Evolutionary conservation across 2,329 filamentous ascomycete species (phyloP), one percentile per base, ranked within the genome.

Genomic region (Tolypocladium paradoxum): DNA sequence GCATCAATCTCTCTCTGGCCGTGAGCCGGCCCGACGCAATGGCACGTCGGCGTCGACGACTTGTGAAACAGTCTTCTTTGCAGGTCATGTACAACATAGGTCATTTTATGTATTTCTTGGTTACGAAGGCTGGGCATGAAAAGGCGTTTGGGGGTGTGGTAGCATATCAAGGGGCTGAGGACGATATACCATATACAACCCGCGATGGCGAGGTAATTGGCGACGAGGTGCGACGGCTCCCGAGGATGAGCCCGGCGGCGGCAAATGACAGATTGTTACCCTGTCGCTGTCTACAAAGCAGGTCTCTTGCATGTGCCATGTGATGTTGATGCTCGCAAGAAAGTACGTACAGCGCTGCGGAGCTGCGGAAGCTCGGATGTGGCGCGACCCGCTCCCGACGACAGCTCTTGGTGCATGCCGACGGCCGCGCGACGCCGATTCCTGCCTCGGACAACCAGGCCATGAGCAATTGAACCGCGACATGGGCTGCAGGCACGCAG

Each of bases 381-480:
- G 43, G 43, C 43, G 43, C 31, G 43, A 46, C 43, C 43, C 43
- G 43, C 22, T 29, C 27, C 40, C 22, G 22, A 27, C n/a, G n/a
- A n/a, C n/a, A n/a, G n/a, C n/a, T n/a, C n/a, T n/a, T n/a, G n/a
- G n/a, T n/a, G n/a, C n/a, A n/a, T n/a, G n/a, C n/a, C n/a, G n/a
- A n/a, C n/a, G n/a, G n/a, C n/a, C n/a, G 14, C 38, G 12, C 38
- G 38, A 12, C 38, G 5, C 12, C 7, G 38, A 8, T 46, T 6
- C 43, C 43, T n/a, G 6, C 18, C 24, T 31, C 16, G 1, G 2
- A 12, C 43, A 12, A 14, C 7, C 43, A 29, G n/a, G 27, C 50
- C 61, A 66, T 65, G 63, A 51, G 57, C 62, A 62, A 66, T 66
- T 66, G 64, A 66, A 53, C 50, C 48, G 53, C 53, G 51, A 36